phyloP scores from a whole-genome alignment of 1,284 basidiomycete species.

The Meripilus lineatus region DNA sequence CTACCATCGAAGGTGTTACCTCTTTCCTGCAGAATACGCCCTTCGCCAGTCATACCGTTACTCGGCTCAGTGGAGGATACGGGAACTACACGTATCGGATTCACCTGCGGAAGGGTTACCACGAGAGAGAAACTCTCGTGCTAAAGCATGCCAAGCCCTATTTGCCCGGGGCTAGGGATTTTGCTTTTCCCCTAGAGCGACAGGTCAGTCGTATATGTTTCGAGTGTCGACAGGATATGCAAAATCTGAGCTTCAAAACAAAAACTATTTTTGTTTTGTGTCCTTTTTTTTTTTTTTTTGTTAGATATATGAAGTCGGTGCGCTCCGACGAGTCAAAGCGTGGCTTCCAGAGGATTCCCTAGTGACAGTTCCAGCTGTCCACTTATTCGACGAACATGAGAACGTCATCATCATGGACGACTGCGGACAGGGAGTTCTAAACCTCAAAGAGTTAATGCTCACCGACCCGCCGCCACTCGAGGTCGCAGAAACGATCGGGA shows the following conservation, averaged over 20 bases:
- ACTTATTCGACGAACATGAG: constrained; percentile 42
- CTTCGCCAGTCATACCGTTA: constrained; percentile 32
- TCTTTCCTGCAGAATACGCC: constrained; percentile 27
- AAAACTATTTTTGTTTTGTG: background rate
- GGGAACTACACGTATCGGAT: constrained; percentile 54
- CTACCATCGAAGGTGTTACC: constrained; percentile 31
- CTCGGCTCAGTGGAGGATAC: constrained; percentile 41
- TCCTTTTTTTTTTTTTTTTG: too few species aligned
- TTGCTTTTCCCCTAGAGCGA: constrained; percentile 39
- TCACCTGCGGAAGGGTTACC: constrained; percentile 32
- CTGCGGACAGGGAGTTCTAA: constrained; percentile 35
- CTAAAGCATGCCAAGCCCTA: constrained; percentile 54
- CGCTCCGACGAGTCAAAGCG: constrained; percentile 35
- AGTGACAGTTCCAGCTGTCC: constrained; percentile 43
- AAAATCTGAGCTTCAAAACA: background rate
- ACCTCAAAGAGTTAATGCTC: constrained; percentile 47
- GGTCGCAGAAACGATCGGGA: constrained; percentile 41
- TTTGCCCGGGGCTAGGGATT: constrained; percentile 17
- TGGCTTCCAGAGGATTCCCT: constrained; percentile 30
- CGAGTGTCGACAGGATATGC: background rate
- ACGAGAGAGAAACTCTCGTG: constrained; percentile 40
- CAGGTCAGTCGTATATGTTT: constrained; percentile 54
- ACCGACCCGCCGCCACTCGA: constrained; percentile 28
- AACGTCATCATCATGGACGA: constrained; percentile 60
- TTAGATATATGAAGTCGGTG: constrained; percentile 46